Percentiles rank a stretch among this genome's conserved stretches.
Conservation (phyloP, 164 flowering plant genomes). For the Tetrastigma voinierianum region DNA sequence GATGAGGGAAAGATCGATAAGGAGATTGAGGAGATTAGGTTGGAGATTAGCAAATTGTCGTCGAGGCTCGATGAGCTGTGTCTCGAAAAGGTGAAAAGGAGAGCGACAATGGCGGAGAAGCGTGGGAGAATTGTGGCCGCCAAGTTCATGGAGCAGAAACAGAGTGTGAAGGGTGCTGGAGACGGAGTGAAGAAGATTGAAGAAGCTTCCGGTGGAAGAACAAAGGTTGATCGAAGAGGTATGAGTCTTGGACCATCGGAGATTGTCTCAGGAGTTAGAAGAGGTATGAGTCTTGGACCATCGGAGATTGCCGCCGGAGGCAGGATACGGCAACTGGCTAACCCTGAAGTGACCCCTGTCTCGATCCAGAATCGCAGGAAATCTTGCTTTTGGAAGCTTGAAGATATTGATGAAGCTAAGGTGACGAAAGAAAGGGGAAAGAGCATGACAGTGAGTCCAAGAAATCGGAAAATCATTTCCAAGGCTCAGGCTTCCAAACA, state of each 20-base stretch:
- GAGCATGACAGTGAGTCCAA: slow-evolving; percentile 56
- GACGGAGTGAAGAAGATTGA: slow-evolving; percentile 24
- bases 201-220: slow-evolving; percentile 18
- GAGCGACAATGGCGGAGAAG: slow-evolving; percentile 25
- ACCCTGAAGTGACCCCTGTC: slow-evolving; percentile 42
- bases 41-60: slow-evolving; percentile 53
- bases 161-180: slow-evolving; percentile 26
- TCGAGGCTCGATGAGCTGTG: slow-evolving; percentile 54
- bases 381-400: slow-evolving; percentile 63
- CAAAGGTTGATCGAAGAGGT: slow-evolving; percentile 38
- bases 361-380: slow-evolving; percentile 45
- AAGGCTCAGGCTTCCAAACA: slow-evolving; percentile 34
- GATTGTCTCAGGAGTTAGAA: slow-evolving; percentile 18
- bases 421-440: slow-evolving; percentile 47
- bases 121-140: slow-evolving; percentile 41
- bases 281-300: too few species aligned
- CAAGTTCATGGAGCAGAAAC: slow-evolving; percentile 56
- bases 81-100: slow-evolving; percentile 43
- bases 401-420: slow-evolving; percentile 56
- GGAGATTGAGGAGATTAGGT: slow-evolving; percentile 67
- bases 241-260: slow-evolving; percentile 54
- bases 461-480: slow-evolving; percentile 27
- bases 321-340: slow-evolving; percentile 31
- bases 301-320: slow-evolving; percentile 36
- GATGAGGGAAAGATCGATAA: slow-evolving; percentile 45